phyloP scores from a whole-genome alignment of 2,329 filamentous ascomycete genomes.

The Monilinia aucupariae region DNA sequence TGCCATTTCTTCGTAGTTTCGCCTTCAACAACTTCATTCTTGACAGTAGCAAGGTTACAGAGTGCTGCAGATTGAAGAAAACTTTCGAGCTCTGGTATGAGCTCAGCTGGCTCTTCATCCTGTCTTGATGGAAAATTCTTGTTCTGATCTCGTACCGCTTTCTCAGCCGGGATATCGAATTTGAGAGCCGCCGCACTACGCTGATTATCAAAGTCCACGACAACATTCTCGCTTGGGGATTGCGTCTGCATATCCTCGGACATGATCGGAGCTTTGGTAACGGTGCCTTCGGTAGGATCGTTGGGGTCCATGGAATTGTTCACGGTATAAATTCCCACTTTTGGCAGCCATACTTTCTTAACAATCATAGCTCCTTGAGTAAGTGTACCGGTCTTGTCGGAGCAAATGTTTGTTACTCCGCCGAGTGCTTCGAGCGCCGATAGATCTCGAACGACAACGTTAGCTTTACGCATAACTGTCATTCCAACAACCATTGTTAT shows the following conservation, averaged over 20 bases:
- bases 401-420: constrained; percentile 63
- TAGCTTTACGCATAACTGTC: constrained; percentile 50
- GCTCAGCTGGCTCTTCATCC: constrained; percentile 24
- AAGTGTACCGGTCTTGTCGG: constrained; percentile 71
- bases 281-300: constrained; percentile 48
- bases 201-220: constrained; percentile 54
- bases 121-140: constrained; percentile 25
- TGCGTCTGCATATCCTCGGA: neutral
- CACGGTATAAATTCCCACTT: constrained; percentile 47
- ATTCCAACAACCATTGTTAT: constrained; percentile 62
- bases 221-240: constrained; percentile 36
- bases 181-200: constrained; percentile 55
- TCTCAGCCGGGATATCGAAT: constrained; percentile 41
- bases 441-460: constrained; percentile 54
- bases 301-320: constrained; percentile 48
- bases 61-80: constrained; percentile 57
- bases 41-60: constrained; percentile 57
- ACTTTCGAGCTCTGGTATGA: constrained; percentile 44
- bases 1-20: constrained; percentile 51
- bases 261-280: constrained; percentile 36
- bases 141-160: constrained; percentile 35
- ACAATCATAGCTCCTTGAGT: constrained; percentile 56
- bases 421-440: constrained; percentile 52
- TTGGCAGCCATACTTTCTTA: constrained; percentile 51
- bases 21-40: constrained; percentile 59